A percentile compares a stretch with the other conserved stretches of the same genome.
These are phyloP conservation scores for Pseudonectria foliicola DNA, from an alignment of 2,329 filamentous ascomycete species.

Conservation along the genomic window DNA sequence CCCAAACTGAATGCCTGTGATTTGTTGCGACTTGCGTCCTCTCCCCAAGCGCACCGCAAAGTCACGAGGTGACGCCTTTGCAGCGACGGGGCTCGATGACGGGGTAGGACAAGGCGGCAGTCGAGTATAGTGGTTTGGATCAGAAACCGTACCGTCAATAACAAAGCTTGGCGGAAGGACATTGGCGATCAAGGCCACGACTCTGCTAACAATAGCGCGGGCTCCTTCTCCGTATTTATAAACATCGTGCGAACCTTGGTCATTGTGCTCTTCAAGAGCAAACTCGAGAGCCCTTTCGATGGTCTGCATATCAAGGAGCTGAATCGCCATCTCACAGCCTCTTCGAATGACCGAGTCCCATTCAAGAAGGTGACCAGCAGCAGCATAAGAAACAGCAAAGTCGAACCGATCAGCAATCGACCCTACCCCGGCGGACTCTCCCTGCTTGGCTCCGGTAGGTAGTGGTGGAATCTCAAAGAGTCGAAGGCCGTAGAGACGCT, in stretches of 20 bases:
- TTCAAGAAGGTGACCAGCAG: conserved; percentile 52
- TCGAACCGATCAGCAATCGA: conserved; percentile 38
- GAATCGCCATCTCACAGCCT: conserved; percentile 52
- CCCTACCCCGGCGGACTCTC: conserved; percentile 30
- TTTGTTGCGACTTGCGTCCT: conserved; percentile 40
- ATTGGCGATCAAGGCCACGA: conserved; percentile 52
- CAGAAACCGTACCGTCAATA: conserved; percentile 40
- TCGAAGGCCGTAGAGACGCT: conserved; percentile 49
- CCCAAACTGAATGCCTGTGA: conserved; percentile 65
- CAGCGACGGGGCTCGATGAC: conserved; percentile 4
- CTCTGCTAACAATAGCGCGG: conserved; percentile 45
- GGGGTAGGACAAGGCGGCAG: conserved; percentile 23
- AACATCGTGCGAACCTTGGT: conserved; percentile 33
- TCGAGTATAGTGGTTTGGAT: conserved; percentile 33
- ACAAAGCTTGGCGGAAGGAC: conserved; percentile 54
- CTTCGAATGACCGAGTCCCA: conserved; percentile 48
- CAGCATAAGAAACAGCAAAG: conserved; percentile 57
- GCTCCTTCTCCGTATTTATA: conserved; percentile 48
- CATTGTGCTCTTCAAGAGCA: conserved; percentile 35
- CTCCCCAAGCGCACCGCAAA: conserved; percentile 29
- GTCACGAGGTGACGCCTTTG: conserved; percentile 20
- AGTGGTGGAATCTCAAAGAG: conserved; percentile 34
- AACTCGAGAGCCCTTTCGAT: conserved; percentile 56
- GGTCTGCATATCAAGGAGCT: conserved; percentile 55
- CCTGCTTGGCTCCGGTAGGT: conserved; percentile 19